phyloP scores from a whole-genome alignment of 257 asterid species.

The Marsdenia floribunda region DNA sequence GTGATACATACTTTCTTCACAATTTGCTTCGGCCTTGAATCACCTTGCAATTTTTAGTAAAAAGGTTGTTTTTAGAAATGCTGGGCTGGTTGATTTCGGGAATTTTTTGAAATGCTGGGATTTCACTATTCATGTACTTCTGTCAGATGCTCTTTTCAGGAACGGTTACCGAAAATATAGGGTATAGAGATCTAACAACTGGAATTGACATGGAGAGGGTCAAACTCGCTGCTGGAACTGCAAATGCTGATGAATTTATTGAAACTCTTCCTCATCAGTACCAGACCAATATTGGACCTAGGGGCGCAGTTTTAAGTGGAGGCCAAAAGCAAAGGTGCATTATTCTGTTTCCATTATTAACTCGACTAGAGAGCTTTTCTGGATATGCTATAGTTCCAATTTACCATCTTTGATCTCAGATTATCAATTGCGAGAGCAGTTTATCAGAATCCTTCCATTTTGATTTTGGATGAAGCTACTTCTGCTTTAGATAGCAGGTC shows the following conservation, averaged over 20 bases:
- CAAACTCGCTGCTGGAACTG: slow-evolving; percentile 68
- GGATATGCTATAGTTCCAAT: background rate
- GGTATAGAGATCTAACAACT: slow-evolving; percentile 68
- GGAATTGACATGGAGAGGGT: slow-evolving; percentile 73
- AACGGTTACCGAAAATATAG: slow-evolving; percentile 82
- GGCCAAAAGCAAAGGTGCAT: slow-evolving; percentile 86
- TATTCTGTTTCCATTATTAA: background rate
- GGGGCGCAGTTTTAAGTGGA: slow-evolving; percentile 88
- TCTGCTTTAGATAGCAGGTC: slow-evolving; percentile 88
- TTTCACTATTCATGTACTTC: slow-evolving; percentile 1
- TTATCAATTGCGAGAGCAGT: slow-evolving; percentile 87
- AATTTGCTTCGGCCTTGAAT: background rate
- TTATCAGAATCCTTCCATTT: slow-evolving; percentile 87
- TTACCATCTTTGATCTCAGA: slow-evolving; percentile 34
- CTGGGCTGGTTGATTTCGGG: background rate
- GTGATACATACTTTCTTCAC: slow-evolving; percentile 8
- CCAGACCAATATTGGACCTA: slow-evolving; percentile 69
- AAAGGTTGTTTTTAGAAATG: background rate
- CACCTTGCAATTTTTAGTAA: background rate
- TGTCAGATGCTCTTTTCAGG: slow-evolving; percentile 78
- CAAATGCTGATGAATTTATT: slow-evolving; percentile 87
- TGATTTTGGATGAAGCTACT: slow-evolving; percentile 93
- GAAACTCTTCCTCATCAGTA: slow-evolving; percentile 58
- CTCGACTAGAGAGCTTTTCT: too few species aligned
- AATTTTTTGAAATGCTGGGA: background rate